phyloP scores from a whole-genome alignment of 164 flowering plant species.

The Saururus chinensis region DNA sequence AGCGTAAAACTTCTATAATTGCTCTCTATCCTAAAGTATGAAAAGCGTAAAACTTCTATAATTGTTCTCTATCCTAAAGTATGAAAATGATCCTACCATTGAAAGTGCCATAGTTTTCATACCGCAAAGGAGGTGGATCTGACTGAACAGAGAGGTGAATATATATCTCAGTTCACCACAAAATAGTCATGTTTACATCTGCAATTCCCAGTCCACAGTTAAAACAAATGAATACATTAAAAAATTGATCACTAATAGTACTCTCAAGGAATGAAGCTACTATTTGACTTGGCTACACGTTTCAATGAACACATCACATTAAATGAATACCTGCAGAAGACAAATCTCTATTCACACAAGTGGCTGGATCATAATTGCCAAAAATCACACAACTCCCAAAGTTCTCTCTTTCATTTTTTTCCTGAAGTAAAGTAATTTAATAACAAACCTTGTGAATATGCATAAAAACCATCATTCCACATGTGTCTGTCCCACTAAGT shows the following conservation, averaged over 20 bases:
- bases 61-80: background rate
- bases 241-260: background rate
- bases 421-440: background rate
- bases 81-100: background rate
- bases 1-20: too few species aligned
- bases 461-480: too few species aligned
- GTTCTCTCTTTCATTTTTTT: background rate
- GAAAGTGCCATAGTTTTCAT: background rate
- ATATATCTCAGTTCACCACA: background rate
- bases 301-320: background rate
- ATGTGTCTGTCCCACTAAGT: too few species aligned
- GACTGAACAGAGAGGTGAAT: background rate
- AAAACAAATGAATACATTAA: background rate
- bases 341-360: background rate
- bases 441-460: background rate
- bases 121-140: background rate
- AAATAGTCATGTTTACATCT: background rate
- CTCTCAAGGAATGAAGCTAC: too few species aligned
- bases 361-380: background rate
- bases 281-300: too few species aligned
- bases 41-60: too few species aligned
- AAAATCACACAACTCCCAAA: background rate
- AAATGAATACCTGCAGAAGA: background rate
- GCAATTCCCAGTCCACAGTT: background rate
- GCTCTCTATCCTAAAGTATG: too few species aligned